Evolutionary conservation across 164 flowering plant genomes (phyloP).

Genomic region (Macadamia integrifolia): DNA sequence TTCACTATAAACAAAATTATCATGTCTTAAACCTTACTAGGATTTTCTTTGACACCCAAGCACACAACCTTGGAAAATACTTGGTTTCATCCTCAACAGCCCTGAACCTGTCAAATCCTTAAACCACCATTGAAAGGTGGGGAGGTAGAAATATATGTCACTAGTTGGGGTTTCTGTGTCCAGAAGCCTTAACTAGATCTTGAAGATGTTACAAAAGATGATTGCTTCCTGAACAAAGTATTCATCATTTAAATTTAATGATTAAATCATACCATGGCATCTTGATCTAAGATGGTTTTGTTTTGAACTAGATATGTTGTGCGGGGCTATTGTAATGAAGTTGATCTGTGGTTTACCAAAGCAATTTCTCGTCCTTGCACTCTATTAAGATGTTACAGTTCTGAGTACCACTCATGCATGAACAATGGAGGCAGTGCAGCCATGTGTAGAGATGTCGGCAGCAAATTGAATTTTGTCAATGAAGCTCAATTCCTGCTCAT

Average conservation of each 20-base stretch:
- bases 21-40: too few relatives aligned
- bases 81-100: too few relatives aligned
- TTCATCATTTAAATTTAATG: not conserved
- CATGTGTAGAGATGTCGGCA: slow-evolving; percentile 51
- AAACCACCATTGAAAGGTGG: too few relatives aligned
- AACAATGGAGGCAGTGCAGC: slow-evolving; percentile 22
- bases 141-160: too few relatives aligned
- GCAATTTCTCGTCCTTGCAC: slow-evolving; percentile 75
- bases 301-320: slow-evolving; percentile 54
- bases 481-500: slow-evolving; percentile 85
- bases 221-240: too few relatives aligned
- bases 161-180: too few relatives aligned
- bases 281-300: not conserved
- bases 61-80: too few relatives aligned
- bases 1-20: too few relatives aligned
- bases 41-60: too few relatives aligned
- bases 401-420: slow-evolving; percentile 15
- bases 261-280: not conserved
- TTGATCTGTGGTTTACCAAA: slow-evolving; percentile 69
- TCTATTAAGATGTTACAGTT: slow-evolving; percentile 44
- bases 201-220: too few relatives aligned
- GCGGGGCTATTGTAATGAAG: slow-evolving; percentile 38
- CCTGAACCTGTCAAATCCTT: too few relatives aligned
- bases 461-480: slow-evolving; percentile 67
- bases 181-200: too few relatives aligned